Conservation (phyloP, 306 rosid species). For the Cucumis cinereus region DNA sequence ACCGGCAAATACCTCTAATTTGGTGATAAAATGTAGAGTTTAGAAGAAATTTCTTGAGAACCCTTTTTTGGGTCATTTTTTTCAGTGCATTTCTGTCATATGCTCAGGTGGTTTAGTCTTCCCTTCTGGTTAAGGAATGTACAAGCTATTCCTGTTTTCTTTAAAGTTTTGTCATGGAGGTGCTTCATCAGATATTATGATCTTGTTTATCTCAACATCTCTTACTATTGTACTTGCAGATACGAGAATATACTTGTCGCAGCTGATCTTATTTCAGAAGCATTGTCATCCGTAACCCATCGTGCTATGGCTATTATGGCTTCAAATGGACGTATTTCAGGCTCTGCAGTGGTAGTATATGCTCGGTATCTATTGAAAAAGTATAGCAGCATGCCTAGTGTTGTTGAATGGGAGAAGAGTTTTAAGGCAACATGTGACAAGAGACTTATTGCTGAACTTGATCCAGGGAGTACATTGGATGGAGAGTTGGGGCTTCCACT, state of each 20-base stretch:
- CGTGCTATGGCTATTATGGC: conserved; percentile 53
- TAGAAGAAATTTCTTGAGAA: background rate
- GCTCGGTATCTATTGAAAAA: conserved; percentile 58
- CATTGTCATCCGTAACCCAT: conserved; percentile 46
- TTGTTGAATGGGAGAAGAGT: conserved; percentile 74
- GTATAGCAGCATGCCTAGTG: conserved; percentile 55
- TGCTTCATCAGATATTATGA: background rate
- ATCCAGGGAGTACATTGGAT: conserved; percentile 48
- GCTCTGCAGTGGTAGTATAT: conserved; percentile 52
- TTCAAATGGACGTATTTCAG: conserved; percentile 67
- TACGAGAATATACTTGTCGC: conserved; percentile 77
- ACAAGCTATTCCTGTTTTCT: background rate
- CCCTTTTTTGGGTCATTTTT: background rate
- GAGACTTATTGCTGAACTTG: conserved; percentile 75
- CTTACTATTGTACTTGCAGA: conserved; percentile 46
- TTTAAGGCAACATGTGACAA: conserved; percentile 58
- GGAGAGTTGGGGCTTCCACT: conserved; percentile 72
- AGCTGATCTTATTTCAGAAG: conserved; percentile 72
- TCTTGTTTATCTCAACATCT: conserved; percentile 5
- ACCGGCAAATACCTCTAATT: background rate
- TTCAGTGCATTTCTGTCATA: background rate
- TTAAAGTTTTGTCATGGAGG: background rate
- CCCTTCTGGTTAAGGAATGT: background rate
- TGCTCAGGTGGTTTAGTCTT: background rate
- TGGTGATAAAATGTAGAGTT: background rate